Base-by-base conservation (phyloP, 768 basidiomycete species). In the Boletus vinaceobasis region DNA sequence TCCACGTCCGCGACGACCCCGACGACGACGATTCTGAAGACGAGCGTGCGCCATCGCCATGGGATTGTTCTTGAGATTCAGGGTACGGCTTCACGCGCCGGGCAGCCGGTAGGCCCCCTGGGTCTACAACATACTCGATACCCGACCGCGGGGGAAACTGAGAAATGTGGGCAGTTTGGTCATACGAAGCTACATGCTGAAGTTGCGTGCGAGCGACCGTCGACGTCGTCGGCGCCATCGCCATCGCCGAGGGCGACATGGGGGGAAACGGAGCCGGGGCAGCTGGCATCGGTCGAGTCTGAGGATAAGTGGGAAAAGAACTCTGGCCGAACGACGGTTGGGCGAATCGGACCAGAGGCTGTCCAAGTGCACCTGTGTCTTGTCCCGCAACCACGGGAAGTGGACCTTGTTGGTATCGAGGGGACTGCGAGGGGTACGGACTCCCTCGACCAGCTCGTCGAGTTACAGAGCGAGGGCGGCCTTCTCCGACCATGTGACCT, bases 401-500 rank as follows among this genome's bases (percentile, higher is more conserved):
- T 2, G 63, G 42, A 7, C 33, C 56, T 39, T 70, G 68, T 5
- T 56, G 63, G 42, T 68, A 63, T 17, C 65, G 62, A 21, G 70
- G 69, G 8, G 69, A 66, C 7, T 71, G 61, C 14, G 67, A 61
- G 15, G 67, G 65, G 48, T 71, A 71, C 3, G 71, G 74, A 50
- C 55, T 61, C 8, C 60, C 66, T 32, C 44, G 63, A 33, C 53
- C 68, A 36, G 50, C 15, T 14, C 60, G 65, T 42, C 67, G 63
- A 19, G 62, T 45, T 7, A 49, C n/a, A 14, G 68, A 53, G n/a
- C 71, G 66, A 21, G 63, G 45, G n/a, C 70, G 66, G 23, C 67
- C 66, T 46, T 70, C 69, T 5, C 72, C 73, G 17, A 74, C 76
- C 21, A 69, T 53, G 48, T 77, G 72, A 15, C 74, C 71, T 36